Evolutionary conservation across 1,284 basidiomycete species (phyloP), one percentile per base, ranked within the genome.

Genomic region (Sanghuangporus weigelae): DNA sequence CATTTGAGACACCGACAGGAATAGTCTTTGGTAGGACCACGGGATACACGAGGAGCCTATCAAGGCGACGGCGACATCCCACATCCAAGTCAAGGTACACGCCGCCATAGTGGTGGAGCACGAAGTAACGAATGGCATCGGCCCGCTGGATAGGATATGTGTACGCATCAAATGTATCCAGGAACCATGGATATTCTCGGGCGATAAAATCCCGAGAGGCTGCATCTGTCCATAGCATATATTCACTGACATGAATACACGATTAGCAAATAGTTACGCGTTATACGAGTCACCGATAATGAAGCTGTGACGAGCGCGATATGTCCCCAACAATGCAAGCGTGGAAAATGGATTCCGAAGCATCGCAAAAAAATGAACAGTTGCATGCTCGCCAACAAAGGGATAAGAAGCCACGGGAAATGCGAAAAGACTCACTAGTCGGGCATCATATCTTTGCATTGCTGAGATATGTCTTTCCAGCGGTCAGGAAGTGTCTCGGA

Each of bases 11-110:
- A 49, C 95, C 95, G 69, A 97, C 95, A 36, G 97, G 97, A 69
- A 96, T 96, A 7, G 97, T 99, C 70, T 91, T 90, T 46, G 97
- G 93, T 23, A 99, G 84, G 69, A 98, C 88, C 72, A 96, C 90
- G 51, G 95, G 89, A 79, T 93, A 93, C 26, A 87, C 81, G 61
- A 98, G 81, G 21, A 99, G 84, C 8, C 92, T 91, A 73, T 98
- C 96, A 67, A 98, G 77, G 11, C 90, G 87, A n/a, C 93, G 87
- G 48, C 89, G 76, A 73, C 97, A 99, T 38, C 97, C 97, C 68
- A 99, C 92, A 76, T 99, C 96, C 67, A 99, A 84, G 78, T 99
- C 97, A 75, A 99, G 83, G 78, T 99, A 99, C 66, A 99, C 79
- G 51, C 97, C 97, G 50, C 96, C 97, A 73, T 92, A 96, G 73